A percentile compares a stretch with the other conserved stretches of the same genome.
Evolutionary conservation across 306 rosid species (phyloP).

Genomic region (Quercus ilex): DNA sequence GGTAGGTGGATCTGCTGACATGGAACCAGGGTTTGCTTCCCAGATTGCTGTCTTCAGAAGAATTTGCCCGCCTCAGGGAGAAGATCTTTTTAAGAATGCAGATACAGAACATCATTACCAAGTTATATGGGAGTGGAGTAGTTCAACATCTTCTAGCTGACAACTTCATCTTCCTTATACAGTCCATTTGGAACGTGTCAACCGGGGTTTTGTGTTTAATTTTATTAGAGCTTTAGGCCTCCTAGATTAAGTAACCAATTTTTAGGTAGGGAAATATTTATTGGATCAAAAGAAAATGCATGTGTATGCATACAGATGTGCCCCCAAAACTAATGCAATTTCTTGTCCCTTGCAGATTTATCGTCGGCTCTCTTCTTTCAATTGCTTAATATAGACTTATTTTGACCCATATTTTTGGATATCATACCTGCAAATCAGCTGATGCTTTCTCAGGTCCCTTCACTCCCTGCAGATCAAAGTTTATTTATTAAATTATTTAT

Average conservation of each 20-base stretch:
- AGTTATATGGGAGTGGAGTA: slow-evolving; percentile 71
- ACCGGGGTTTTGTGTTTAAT: background rate
- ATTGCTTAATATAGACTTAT: no score
- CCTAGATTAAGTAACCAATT: background rate
- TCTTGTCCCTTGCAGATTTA: background rate
- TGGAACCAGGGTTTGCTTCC: slow-evolving; percentile 95
- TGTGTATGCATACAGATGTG: background rate
- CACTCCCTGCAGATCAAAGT: no score
- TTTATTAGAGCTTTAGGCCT: background rate
- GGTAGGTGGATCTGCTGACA: slow-evolving; percentile 77
- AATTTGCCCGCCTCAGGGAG: slow-evolving; percentile 23
- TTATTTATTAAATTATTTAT: no score
- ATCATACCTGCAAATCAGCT: no score
- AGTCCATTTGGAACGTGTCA: background rate
- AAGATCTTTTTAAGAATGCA: slow-evolving; percentile 13
- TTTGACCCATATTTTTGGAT: no score
- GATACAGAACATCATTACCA: slow-evolving; percentile 32
- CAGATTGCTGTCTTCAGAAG: slow-evolving; percentile 89
- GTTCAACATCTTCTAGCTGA: slow-evolving; percentile 4
- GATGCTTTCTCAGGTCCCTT: no score
- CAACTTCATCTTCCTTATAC: slow-evolving; percentile 1
- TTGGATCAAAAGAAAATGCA: background rate
- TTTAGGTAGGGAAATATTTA: background rate
- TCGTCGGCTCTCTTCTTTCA: background rate
- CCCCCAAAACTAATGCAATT: background rate